Evolutionary conservation across 306 rosid species (phyloP).

Genomic region (Albizia julibrissin): DNA sequence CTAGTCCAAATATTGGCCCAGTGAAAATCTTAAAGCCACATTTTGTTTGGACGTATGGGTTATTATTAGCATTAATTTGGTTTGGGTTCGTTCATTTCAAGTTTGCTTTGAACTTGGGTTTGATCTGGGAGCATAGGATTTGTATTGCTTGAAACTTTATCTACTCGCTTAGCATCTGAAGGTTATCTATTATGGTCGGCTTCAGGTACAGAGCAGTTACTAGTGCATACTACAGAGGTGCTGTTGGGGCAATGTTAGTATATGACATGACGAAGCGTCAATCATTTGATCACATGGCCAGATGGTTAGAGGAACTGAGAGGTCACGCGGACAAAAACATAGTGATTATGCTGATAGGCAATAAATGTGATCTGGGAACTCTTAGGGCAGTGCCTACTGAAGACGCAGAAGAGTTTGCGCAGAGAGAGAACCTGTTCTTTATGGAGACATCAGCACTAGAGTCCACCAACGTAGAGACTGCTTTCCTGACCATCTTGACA

Average conservation of each 20-base stretch:
- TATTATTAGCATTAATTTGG: constrained; percentile 1
- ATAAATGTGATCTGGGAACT: constrained; percentile 76
- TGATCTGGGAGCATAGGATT: neutral
- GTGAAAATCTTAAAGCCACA: neutral
- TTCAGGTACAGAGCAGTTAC: constrained; percentile 87
- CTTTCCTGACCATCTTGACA: constrained; percentile 70
- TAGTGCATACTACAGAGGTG: constrained; percentile 92
- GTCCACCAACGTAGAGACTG: constrained; percentile 85
- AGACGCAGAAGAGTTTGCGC: constrained; percentile 91
- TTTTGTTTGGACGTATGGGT: constrained; percentile 8
- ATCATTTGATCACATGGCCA: constrained; percentile 87
- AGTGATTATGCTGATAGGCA: constrained; percentile 81
- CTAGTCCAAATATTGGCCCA: neutral
- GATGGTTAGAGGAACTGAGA: constrained; percentile 86
- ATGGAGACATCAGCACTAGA: constrained; percentile 96
- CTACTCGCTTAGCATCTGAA: constrained; percentile 12
- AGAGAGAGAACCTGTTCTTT: constrained; percentile 88
- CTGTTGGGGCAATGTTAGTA: constrained; percentile 91
- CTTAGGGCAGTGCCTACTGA: constrained; percentile 91
- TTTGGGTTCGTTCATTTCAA: neutral
- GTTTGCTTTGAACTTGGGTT: neutral
- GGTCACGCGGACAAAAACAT: constrained; percentile 83
- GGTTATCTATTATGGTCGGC: neutral
- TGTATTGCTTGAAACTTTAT: neutral
- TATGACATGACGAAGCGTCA: constrained; percentile 90